phyloP scores from a whole-genome alignment of 441 rosid genomes.

The Rhodomyrtus psidioides region DNA sequence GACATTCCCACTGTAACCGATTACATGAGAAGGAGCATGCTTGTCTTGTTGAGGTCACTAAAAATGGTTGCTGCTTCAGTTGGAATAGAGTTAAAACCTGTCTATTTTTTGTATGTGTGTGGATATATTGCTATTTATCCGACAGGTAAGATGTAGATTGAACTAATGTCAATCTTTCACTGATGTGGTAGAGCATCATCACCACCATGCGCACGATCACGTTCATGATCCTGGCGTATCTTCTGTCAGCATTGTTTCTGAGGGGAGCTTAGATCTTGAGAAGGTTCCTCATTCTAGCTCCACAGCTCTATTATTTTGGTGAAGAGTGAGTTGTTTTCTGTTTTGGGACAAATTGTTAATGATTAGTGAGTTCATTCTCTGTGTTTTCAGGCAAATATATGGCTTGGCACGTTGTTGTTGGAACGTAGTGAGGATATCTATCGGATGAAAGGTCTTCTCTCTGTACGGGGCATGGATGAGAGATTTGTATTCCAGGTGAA shows the following conservation, averaged over 20 bases:
- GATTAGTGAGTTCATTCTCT: neutral
- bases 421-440: constrained; percentile 88
- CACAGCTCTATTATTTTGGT: neutral
- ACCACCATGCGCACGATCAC: constrained; percentile 75
- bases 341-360: neutral
- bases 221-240: constrained; percentile 94
- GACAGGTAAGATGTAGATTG: neutral
- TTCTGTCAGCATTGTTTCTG: constrained; percentile 89
- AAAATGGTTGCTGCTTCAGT: neutral
- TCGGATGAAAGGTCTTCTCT: constrained; percentile 90
- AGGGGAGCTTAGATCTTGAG: constrained; percentile 90
- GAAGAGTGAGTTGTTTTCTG: neutral
- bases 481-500: constrained; percentile 81
- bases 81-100: neutral
- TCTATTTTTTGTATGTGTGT: neutral
- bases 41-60: neutral
- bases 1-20: neutral
- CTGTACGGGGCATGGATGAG: constrained; percentile 84
- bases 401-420: constrained; percentile 86
- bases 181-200: constrained; percentile 46
- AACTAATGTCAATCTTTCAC: neutral
- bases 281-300: constrained; percentile 42
- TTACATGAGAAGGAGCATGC: neutral
- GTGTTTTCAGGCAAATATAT: constrained; percentile 67
- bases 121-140: neutral